phyloP scores from a whole-genome alignment of 2,329 filamentous ascomycete species.

The Boeremia lycopersici region DNA sequence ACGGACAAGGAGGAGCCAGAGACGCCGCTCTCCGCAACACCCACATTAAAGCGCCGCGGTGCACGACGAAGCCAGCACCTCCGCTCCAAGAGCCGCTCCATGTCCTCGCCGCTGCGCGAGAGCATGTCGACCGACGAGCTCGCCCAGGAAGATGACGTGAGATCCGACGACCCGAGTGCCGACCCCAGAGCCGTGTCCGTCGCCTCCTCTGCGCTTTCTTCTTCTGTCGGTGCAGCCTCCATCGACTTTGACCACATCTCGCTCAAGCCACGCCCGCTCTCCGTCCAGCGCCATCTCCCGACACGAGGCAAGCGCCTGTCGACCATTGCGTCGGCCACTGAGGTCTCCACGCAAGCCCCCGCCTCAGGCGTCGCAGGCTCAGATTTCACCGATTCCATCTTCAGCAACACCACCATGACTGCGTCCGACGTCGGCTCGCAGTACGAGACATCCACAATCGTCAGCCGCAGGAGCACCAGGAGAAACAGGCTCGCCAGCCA shows the following conservation, averaged over 20 bases:
- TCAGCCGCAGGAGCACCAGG: conserved; percentile 56
- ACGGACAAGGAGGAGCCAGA: conserved; percentile 18
- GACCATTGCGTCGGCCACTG: conserved; percentile 64
- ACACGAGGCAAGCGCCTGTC: conserved; percentile 62
- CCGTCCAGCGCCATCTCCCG: conserved; percentile 55
- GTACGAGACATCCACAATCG: conserved; percentile 44
- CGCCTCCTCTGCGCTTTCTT: conserved; percentile 40
- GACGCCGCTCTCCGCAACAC: conserved; percentile 35
- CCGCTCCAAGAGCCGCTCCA: conserved; percentile 48
- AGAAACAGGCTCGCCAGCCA: conserved; percentile 81
- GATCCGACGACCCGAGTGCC: background rate
- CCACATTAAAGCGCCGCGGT: conserved; percentile 47
- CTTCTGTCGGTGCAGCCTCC: conserved; percentile 44
- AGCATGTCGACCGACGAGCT: conserved; percentile 32
- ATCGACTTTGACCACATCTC: conserved; percentile 41
- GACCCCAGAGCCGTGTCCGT: conserved; percentile 34
- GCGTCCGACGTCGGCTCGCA: conserved; percentile 39
- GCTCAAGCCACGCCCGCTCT: conserved; percentile 43
- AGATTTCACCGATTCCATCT: conserved; percentile 28
- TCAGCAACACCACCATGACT: conserved; percentile 26
- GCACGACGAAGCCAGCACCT: conserved; percentile 47
- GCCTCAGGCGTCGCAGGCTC: conserved; percentile 35
- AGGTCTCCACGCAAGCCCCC: conserved; percentile 49
- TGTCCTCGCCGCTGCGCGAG: conserved; percentile 38
- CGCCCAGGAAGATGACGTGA: conserved; percentile 6